Evolutionary conservation across 106 monocot species (phyloP).

Genomic region (Xerophyta viscosa): DNA sequence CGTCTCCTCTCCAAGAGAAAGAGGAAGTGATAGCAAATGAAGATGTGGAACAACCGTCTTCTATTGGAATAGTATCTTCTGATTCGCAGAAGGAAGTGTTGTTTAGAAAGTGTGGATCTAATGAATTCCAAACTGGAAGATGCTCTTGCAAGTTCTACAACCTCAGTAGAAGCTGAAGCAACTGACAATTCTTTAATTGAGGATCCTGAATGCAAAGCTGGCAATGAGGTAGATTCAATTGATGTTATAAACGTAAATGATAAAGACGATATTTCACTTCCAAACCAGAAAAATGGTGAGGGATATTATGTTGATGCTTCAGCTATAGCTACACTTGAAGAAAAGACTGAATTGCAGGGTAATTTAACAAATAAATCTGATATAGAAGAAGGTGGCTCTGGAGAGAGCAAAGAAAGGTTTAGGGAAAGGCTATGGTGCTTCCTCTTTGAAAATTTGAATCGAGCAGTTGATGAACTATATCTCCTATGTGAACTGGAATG

Average conservation of each 20-base stretch:
- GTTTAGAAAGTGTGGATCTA: conserved; percentile 14
- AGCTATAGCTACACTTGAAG: conserved; percentile 8
- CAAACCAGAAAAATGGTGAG: background rate
- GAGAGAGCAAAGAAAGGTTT: conserved; percentile 93
- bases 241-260: too few relatives aligned
- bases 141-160: conserved; percentile 13
- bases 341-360: conserved; percentile 1
- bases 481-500: conserved; percentile 97
- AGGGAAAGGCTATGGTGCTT: conserved; percentile 97
- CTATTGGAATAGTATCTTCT: conserved; percentile 17
- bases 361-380: conserved; percentile 18
- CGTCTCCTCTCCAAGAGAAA: background rate
- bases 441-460: conserved; percentile 94
- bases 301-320: conserved; percentile 15
- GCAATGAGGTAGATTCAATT: conserved; percentile 1
- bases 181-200: background rate
- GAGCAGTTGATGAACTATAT: conserved; percentile 96
- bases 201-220: conserved; percentile 5
- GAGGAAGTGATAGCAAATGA: conserved; percentile 10
- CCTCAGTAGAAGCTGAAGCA: conserved; percentile 8
- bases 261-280: conserved; percentile 6
- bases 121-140: conserved; percentile 3
- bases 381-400: conserved; percentile 33
- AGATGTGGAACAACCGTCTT: conserved; percentile 25
- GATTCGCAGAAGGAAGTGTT: conserved; percentile 16